phyloP scores from a whole-genome alignment of 139 green algal species.

The Closterium sp. region DNA sequence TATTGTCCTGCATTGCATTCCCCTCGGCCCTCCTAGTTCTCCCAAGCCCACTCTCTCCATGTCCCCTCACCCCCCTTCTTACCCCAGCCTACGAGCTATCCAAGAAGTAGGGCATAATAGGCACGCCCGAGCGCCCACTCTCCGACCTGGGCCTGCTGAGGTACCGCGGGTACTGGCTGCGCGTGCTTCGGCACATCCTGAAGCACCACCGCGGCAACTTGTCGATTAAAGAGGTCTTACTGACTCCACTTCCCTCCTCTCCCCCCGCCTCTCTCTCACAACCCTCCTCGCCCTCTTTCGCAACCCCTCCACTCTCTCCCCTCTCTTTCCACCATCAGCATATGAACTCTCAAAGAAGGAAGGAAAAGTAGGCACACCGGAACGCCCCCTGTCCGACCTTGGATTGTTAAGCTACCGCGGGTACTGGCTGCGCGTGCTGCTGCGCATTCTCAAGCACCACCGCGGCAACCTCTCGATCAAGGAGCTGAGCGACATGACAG shows the following conservation, averaged over 20 bases:
- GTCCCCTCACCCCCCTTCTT: too few relatives aligned
- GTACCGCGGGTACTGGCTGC: slow-evolving; percentile 96
- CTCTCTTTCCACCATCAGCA: slow-evolving; percentile 23
- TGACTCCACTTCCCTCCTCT: too few relatives aligned
- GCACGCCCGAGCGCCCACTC: slow-evolving; percentile 94
- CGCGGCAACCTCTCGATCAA: slow-evolving; percentile 81
- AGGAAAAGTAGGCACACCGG: slow-evolving; percentile 93
- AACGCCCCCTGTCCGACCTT: slow-evolving; percentile 95
- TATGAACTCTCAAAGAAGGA: slow-evolving; percentile 99
- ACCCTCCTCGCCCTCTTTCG: too few relatives aligned
- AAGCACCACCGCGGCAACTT: slow-evolving; percentile 69
- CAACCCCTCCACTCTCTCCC: not conserved
- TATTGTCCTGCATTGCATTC: too few relatives aligned
- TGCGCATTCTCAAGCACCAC: slow-evolving; percentile 77
- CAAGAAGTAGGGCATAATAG: slow-evolving; percentile 96
- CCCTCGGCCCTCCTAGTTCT: too few relatives aligned
- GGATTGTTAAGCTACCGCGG: slow-evolving; percentile 88
- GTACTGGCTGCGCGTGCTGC: slow-evolving; percentile 95
- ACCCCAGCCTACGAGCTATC: slow-evolving; percentile 84
- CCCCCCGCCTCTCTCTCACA: too few relatives aligned
- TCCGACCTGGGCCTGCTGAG: slow-evolving; percentile 90
- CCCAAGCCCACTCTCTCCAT: too few relatives aligned
- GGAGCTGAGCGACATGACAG: too few relatives aligned
- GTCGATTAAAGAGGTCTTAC: slow-evolving; percentile 85
- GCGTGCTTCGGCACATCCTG: slow-evolving; percentile 84